Base-by-base conservation (phyloP, 345 rosid genomes). In the Luvunga scandens region DNA sequence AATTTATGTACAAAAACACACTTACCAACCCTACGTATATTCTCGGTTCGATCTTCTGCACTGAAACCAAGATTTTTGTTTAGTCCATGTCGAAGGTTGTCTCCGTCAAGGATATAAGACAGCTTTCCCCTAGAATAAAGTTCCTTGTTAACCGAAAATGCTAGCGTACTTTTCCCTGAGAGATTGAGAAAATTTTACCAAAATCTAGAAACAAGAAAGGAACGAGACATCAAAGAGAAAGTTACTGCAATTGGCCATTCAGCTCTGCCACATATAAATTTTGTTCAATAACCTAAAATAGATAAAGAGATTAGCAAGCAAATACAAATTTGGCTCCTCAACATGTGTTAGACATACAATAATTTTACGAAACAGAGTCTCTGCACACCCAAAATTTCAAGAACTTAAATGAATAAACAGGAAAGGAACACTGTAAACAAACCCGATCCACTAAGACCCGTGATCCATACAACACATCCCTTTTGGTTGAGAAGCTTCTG, bases 381-480 rank as follows among this genome's bases (percentile, higher is more conserved):
- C 59, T 27, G 10, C 60, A 45, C 21, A 28, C 60, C 56, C 21
- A 2, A 60, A 38, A 36, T 18, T 73, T 36, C 34, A 10, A 73
- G 61, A 31, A 8, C 21, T 13, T 5, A 45, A 69, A 27, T 3
- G 42, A 71, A 71, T 38, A 5, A 53, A 16, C 6, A 48, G 53
- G 78, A 53, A 42, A n/a, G 64, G 64, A 36, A 59, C 33, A 28
- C 39, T 33, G 75, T 71, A 53, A 42, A 77, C 69, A 76, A 76
- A 95, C 97, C 99, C 88, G 99, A 95, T 84, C 97, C 97, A 75
- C 99, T 95, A 48, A 95, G 97, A 53, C 98, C 99, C 0, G 99
- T 95, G 76, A 95, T 91, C 99, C 99, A 95, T 27, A 95, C 91
- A 75, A 92, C 93, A 80, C 98, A 94, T 24, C 97, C 95, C 86